Base-by-base conservation (phyloP, 345 rosid genomes). In the Tarenaya hassleriana region DNA sequence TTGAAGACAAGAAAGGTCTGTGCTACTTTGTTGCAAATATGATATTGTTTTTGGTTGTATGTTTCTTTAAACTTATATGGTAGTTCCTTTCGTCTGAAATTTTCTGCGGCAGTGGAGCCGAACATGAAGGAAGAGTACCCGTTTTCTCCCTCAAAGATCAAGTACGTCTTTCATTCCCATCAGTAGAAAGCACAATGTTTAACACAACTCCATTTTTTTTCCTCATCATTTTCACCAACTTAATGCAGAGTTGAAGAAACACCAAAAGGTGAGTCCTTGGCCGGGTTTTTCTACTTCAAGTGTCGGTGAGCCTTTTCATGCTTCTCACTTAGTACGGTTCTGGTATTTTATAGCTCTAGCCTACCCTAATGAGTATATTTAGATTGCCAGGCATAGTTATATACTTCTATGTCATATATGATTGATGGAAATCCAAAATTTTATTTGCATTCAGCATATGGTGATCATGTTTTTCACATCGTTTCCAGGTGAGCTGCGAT, bases 1-100 rank as follows among this genome's bases (percentile, higher is more conserved):
- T 64, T 0, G 94, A 91, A 58, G 96, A 87, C 61, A 87, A 80
- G 81, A 87, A 87, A 77, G 98, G 98, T 84, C 31, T 50, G 64
- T 50, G 0, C 48, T 48, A 35, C 54, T 55, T 33, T 61, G 17
- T 18, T 49, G n/a, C 40, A 16, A 47, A 34, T 40, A 41, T 14
- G 16, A 17, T 55, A 50, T 58, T 59, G 21, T 34, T 62, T 34
- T 44, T 34, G 8, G 7, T 44, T 34, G 44, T 18, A 16, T 1
- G 14, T 33, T 13, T 11, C 54, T 33, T 34, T 61, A 47, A 44
- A 52, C 32, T 18, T n/a, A 10, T 38, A 52, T 27, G 39, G 43
- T 49, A 17, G 4, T 39, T 61, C 39, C n/a, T 47, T 18, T 16
- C 72, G 73, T 81, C 79, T 47, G 52, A 72, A n/a, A n/a, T n/a